These are phyloP conservation scores for Eimeria brunetti DNA, from an alignment of 169 alveolate genomes.

Conservation along the genomic window DNA sequence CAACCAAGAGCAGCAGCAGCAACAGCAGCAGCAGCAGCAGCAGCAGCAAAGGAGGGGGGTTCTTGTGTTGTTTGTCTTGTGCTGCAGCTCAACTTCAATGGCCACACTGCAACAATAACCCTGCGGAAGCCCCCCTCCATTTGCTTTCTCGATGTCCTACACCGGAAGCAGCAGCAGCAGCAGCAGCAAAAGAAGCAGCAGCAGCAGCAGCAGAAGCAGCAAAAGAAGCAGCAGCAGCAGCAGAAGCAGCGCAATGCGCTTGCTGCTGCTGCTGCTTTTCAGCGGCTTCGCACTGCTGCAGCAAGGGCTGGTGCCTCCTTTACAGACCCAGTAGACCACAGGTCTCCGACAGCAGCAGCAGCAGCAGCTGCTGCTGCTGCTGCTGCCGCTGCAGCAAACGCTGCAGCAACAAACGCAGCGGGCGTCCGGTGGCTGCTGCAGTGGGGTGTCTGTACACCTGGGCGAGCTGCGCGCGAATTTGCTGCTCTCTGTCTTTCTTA, in stretches of 20 bases:
- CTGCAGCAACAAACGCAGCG: neutral
- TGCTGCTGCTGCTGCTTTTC: neutral
- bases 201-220: slow-evolving; percentile 39
- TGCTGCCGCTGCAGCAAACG: neutral
- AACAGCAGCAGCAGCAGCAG: slow-evolving; percentile 1
- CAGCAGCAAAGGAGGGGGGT: neutral
- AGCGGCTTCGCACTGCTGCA: slow-evolving; percentile 11
- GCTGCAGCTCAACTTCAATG: slow-evolving; percentile 45
- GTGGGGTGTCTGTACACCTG: slow-evolving; percentile 22
- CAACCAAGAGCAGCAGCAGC: neutral
- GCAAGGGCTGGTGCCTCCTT: slow-evolving; percentile 36
- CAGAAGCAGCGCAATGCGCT: neutral
- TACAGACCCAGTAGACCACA: neutral
- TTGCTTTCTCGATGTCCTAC: slow-evolving; percentile 9
- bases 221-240: slow-evolving; percentile 39
- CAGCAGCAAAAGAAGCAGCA: no score
- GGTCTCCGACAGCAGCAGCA: neutral
- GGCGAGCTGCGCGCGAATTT: neutral
- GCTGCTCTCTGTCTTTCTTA: neutral
- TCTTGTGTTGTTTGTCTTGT: neutral
- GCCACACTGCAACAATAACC: neutral
- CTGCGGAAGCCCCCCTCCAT: slow-evolving; percentile 18
- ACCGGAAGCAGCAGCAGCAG: no score
- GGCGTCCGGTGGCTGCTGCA: slow-evolving; percentile 28
- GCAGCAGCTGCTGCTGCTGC: slow-evolving; percentile 46